phyloP scores from a whole-genome alignment of 352 stramenopile species.

The Blastocystis sp. region DNA sequence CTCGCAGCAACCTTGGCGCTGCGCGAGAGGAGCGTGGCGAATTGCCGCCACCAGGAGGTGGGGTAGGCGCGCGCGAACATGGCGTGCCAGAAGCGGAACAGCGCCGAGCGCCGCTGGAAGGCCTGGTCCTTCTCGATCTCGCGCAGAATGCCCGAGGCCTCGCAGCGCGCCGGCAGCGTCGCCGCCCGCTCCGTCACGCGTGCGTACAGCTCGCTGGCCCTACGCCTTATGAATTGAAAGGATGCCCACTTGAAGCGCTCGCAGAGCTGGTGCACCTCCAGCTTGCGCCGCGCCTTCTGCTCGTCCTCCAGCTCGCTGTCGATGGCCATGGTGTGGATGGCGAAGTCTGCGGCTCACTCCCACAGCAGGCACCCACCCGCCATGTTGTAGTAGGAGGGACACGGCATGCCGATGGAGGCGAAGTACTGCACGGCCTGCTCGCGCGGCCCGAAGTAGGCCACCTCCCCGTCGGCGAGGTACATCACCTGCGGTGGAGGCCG shows the following conservation, averaged over 20 bases:
- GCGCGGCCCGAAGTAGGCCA: constrained; percentile 38
- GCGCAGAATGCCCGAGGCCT: not conserved
- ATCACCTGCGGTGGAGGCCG: not conserved
- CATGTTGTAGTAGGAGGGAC: constrained; percentile 61
- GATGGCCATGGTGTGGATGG: constrained; percentile 60
- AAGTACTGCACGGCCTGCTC: constrained; percentile 36
- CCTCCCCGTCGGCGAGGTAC: constrained; percentile 61
- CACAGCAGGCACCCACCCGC: not conserved
- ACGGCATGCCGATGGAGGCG: constrained; percentile 51
- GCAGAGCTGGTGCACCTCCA: constrained; percentile 38
- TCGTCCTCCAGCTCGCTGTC: constrained; percentile 65
- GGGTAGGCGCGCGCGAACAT: constrained; percentile 46
- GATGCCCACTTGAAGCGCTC: constrained; percentile 17
- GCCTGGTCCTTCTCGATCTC: constrained; percentile 12
- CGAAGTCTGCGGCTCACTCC: constrained; percentile 20
- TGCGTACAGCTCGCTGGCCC: constrained; percentile 12
- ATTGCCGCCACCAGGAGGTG: constrained; percentile 50
- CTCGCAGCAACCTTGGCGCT: not conserved
- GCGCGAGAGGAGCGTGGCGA: constrained; percentile 28
- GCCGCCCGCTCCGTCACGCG: not conserved
- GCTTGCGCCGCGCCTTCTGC: constrained; percentile 13
- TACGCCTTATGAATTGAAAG: not conserved
- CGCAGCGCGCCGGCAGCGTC: not conserved
- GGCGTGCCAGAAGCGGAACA: constrained; percentile 23
- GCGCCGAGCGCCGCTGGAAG: constrained; percentile 18